phyloP scores from a whole-genome alignment of 2,329 filamentous ascomycete genomes.

The Monosporascus sp. region DNA sequence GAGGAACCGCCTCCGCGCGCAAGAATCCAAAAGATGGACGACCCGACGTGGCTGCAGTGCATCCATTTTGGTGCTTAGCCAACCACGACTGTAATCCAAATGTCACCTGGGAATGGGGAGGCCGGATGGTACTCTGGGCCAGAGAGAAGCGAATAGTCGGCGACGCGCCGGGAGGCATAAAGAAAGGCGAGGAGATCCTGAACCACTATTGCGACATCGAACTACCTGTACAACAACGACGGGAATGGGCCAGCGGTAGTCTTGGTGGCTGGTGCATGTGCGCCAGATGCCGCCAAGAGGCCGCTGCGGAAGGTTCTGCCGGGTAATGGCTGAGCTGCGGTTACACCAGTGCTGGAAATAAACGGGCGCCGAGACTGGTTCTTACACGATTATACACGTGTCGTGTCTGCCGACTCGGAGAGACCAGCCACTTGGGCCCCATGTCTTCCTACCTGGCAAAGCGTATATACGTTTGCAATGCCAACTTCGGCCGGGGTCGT shows the following conservation, averaged over 20 bases:
- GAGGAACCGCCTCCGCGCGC: constrained; percentile 84
- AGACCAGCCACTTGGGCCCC: constrained; percentile 1
- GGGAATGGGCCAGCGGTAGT: constrained; percentile 85
- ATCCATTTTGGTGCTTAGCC: constrained; percentile 92
- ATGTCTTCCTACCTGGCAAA: neutral
- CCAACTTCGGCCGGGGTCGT: too few species aligned
- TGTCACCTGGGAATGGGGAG: constrained; percentile 89
- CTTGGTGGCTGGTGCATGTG: constrained; percentile 89
- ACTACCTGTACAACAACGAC: constrained; percentile 69
- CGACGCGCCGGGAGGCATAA: constrained; percentile 54
- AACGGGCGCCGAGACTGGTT: constrained; percentile 12
- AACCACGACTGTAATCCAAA: constrained; percentile 97
- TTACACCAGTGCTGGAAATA: constrained; percentile 1
- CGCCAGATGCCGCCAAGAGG: constrained; percentile 72
- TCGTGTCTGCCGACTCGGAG: constrained; percentile 17
- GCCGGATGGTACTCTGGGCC: constrained; percentile 66
- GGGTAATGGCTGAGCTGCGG: constrained; percentile 5
- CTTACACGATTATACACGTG: constrained; percentile 22
- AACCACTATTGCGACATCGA: constrained; percentile 93
- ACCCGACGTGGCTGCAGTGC: constrained; percentile 87
- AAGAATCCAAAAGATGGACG: constrained; percentile 71
- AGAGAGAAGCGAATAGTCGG: constrained; percentile 53
- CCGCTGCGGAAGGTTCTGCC: constrained; percentile 26
- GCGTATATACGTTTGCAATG: neutral
- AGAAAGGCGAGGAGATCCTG: constrained; percentile 75